phyloP scores from a whole-genome alignment of 2,329 filamentous ascomycete genomes.

The Alternaria alternata region DNA sequence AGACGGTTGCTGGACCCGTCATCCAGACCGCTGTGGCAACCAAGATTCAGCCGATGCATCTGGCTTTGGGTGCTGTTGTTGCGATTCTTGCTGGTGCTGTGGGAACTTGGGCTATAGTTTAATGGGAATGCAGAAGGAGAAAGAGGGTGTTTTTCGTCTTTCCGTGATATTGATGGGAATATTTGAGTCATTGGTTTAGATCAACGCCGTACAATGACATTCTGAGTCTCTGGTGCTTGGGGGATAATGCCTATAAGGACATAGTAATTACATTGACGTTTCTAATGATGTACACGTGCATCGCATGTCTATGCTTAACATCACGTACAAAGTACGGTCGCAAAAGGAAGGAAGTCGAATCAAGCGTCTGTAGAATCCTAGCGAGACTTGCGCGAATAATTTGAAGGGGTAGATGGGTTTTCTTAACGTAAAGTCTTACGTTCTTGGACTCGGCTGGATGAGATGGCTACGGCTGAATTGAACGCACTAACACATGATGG shows the following conservation, averaged over 20 bases:
- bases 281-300: not conserved
- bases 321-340: not conserved
- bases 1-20: not conserved
- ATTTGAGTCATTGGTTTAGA: too few relatives aligned
- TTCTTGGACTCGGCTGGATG: not conserved
- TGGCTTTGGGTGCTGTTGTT: not conserved
- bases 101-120: not conserved
- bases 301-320: not conserved
- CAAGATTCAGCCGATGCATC: not conserved
- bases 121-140: not conserved
- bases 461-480: not conserved
- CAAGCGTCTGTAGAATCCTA: not conserved
- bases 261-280: not conserved
- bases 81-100: not conserved
- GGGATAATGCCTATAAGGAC: not conserved
- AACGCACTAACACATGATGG: not conserved
- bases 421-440: constrained; percentile 3
- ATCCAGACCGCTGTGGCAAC: not conserved
- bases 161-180: not conserved
- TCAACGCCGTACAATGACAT: too few relatives aligned
- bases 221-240: too few relatives aligned
- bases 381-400: constrained; percentile 1
- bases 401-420: not conserved
- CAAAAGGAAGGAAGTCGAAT: not conserved
- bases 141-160: not conserved